Evolutionary conservation across 805 yeast genomes (phyloP).

Genomic region (Hanseniaspora pseudoguilliermondii): DNA sequence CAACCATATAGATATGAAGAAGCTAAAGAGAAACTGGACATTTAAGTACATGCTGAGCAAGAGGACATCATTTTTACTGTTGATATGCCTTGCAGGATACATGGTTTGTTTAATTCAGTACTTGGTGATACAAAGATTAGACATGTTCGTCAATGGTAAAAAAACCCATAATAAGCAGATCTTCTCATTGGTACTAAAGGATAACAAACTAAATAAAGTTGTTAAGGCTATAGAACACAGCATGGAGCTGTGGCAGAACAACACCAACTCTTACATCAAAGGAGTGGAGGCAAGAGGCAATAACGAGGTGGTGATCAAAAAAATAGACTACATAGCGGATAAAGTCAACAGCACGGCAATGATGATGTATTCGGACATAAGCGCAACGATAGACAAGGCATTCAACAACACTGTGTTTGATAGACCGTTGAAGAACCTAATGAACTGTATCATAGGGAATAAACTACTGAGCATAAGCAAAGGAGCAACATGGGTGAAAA

Average conservation of each 20-base stretch:
- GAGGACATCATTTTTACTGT: slow-evolving; percentile 37
- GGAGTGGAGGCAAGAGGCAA: slow-evolving; percentile 44
- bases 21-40: slow-evolving; percentile 24
- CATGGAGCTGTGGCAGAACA: slow-evolving; percentile 37
- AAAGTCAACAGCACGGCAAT: slow-evolving; percentile 50
- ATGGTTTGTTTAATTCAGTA: slow-evolving; percentile 43
- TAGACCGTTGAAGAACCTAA: slow-evolving; percentile 49
- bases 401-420: slow-evolving; percentile 62
- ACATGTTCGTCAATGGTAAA: not conserved
- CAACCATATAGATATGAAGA: not conserved
- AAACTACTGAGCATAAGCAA: slow-evolving; percentile 53
- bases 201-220: not conserved
- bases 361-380: slow-evolving; percentile 45
- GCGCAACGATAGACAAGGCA: slow-evolving; percentile 40
- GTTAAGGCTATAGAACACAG: slow-evolving; percentile 23
- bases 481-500: slow-evolving; percentile 69
- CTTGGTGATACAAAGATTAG: slow-evolving; percentile 28
- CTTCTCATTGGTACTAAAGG: slow-evolving; percentile 11
- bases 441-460: slow-evolving; percentile 67
- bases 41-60: slow-evolving; percentile 37
- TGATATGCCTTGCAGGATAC: slow-evolving; percentile 47
- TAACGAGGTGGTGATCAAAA: slow-evolving; percentile 18
- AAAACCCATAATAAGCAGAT: slow-evolving; percentile 1
- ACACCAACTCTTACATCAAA: slow-evolving; percentile 44
- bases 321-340: slow-evolving; percentile 33